Base-by-base conservation (phyloP, 306 rosid species). In the Prunus mira region DNA sequence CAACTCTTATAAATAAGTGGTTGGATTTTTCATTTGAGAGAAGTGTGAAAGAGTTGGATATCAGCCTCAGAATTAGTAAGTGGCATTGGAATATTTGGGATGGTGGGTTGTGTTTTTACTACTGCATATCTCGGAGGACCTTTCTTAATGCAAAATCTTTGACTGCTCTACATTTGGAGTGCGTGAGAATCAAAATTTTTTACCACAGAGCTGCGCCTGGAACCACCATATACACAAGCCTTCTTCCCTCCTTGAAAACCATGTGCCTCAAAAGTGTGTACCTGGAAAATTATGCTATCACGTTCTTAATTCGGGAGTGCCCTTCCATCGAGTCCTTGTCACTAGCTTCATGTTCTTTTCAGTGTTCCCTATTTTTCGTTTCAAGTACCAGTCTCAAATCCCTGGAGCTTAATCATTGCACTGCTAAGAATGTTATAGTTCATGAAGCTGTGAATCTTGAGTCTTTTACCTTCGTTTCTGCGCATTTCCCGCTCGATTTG, bases 261-360 rank as follows among this genome's bases (percentile, higher is more conserved):
- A 46, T 43, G 30, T 19, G 51, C 71, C 54, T 66, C 54, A 66
- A 66, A 45, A 6, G 30, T 24, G 54, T 43, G 54, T 17, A 18
- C 9, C 1, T n/a, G 7, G 54, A 20, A 1, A 4, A 46, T 3
- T 22, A 0, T 22, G 71, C 49, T 66, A 3, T 62, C 24, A 5
- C 1, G 5, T 12, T 7, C 18, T 65, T 65, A 12, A 38, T 65
- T 38, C 13, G 15, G 52, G 71, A 43, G 32, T 41, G 71, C 19
- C 54, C 71, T 67, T 67, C 54, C 71, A 43, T 67, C 17, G 71
- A 67, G 32, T 22, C 20, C 12, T 34, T 43, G 54, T 67, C 34
- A 20, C 27, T 20, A 20, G 43, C 54, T 43, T 43, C n/a, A 13
- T 67, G 54, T 15, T 43, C 28, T 67, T 20, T 66, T 12, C 5